Base-by-base conservation (phyloP, 1,284 basidiomycete species). In the Fomitopsis palustris region DNA sequence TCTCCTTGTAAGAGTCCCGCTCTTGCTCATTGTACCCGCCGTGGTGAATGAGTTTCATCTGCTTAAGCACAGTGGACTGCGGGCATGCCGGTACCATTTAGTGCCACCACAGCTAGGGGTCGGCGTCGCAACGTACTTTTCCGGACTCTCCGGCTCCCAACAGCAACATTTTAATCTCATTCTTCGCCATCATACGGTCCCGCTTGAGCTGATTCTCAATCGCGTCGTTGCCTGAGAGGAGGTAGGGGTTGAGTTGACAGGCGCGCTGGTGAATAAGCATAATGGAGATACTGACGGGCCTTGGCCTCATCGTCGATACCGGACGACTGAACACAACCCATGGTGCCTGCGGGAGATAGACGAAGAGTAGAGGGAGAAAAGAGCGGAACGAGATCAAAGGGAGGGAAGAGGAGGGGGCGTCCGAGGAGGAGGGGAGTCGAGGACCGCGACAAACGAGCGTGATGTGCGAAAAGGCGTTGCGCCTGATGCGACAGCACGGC, bases 21-120 rank as follows among this genome's bases (percentile, higher is more conserved):
- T 99, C 96, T 66, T 89, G 86, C 60, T 90, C 86, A 63, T 92
- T 93, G 81, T 98, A 98, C 1, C 95, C 88, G 60, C 90, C 91
- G 61, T 92, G 90, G 73, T 96, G 92, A 61, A 97, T 96, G 73
- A 96, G 86, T 72, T 96, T 94, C 95, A 96, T 96, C 76, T 96
- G 95, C 78, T 97, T 96, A 62, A 97, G 81, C 25, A 97, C 91
- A 2, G 95, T 96, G 23, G 93, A 95, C 86, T 95, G 66, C 37
- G 35, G 3, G 16, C 16, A 37, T 14, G 16, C 31, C 31, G 51
- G 55, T 39, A 55, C 21, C 41, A 16, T 43, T 49, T 58, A 57
- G 59, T 21, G 29, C 5, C 53, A 21, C 19, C 41, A 12, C 27
- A 8, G 53, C 37, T 0, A 35, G 7, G 38, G 39, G 47, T n/a